phyloP scores from a whole-genome alignment of 495 filamentous ascomycete genomes.

The Penicillium malachiteum region DNA sequence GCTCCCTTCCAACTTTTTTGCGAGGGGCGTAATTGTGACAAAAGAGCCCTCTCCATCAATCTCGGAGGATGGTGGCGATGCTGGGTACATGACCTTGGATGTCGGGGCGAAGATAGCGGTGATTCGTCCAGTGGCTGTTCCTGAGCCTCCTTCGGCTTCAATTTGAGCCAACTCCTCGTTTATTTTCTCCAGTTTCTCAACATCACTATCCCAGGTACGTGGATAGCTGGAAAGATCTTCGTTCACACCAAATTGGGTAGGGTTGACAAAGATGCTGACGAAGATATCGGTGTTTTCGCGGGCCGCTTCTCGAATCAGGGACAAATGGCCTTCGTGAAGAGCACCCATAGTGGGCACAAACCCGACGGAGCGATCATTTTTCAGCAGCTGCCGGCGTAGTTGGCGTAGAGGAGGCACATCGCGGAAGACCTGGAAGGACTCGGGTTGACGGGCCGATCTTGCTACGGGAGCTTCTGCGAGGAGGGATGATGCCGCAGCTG shows the following conservation, averaged over 20 bases:
- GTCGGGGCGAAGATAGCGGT: constrained; percentile 83
- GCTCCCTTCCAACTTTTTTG: constrained; percentile 75
- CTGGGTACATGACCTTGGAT: constrained; percentile 83
- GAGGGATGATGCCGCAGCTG: constrained; percentile 29
- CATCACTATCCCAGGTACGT: constrained; percentile 81
- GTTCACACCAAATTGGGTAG: constrained; percentile 88
- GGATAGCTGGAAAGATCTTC: constrained; percentile 90
- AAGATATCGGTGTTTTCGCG: constrained; percentile 80
- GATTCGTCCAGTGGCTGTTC: constrained; percentile 61
- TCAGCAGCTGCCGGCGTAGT: constrained; percentile 65
- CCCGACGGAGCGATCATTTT: constrained; percentile 70
- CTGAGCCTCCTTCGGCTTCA: constrained; percentile 26
- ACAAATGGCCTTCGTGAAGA: constrained; percentile 85
- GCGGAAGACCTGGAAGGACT: constrained; percentile 68
- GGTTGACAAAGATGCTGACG: constrained; percentile 92
- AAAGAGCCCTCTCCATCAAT: constrained; percentile 78
- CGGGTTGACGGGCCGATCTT: constrained; percentile 22
- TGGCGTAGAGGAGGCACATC: constrained; percentile 68
- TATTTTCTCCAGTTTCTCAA: constrained; percentile 61
- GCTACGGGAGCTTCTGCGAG: constrained; percentile 27
- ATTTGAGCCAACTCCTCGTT: constrained; percentile 61
- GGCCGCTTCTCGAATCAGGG: constrained; percentile 82
- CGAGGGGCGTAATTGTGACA: constrained; percentile 86
- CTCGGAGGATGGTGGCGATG: constrained; percentile 77
- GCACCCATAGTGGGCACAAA: constrained; percentile 98